Percentiles rank a stretch among this genome's conserved stretches.
phyloP scores from a whole-genome alignment of 208 protist species.

The Acanthamoeba sp. region DNA sequence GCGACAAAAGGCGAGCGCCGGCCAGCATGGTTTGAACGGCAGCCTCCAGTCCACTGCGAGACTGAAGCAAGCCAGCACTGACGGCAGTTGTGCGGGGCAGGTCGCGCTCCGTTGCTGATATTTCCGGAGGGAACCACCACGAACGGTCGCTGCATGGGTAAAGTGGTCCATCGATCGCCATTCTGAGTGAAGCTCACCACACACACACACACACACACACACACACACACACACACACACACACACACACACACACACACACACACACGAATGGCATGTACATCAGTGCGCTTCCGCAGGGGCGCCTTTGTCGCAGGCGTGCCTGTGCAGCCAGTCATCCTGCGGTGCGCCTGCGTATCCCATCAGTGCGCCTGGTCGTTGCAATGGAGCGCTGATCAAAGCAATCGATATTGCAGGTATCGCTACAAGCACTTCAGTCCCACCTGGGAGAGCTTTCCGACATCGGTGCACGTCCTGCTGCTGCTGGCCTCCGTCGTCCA shows the following conservation, averaged over 20 bases:
- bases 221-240: not conserved
- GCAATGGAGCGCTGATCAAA: not conserved
- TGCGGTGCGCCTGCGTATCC: too few species aligned
- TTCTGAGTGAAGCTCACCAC: not conserved
- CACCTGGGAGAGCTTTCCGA: not conserved
- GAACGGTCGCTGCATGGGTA: not conserved
- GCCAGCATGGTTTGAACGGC: too few species aligned
- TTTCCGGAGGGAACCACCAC: not conserved
- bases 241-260: not conserved
- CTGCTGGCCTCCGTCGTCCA: not conserved
- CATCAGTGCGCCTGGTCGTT: too few species aligned
- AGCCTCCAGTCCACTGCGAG: too few species aligned
- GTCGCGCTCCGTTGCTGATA: not conserved
- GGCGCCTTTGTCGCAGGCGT: too few species aligned
- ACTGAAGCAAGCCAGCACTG: too few species aligned
- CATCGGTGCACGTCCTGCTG: not conserved
- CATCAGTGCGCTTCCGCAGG: too few species aligned
- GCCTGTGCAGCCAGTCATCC: too few species aligned
- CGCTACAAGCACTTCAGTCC: not conserved
- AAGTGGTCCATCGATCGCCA: not conserved
- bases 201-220: too few species aligned
- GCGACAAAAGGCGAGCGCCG: too few species aligned
- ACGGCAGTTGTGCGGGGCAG: too few species aligned
- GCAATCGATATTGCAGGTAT: not conserved
- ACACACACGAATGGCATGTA: not conserved